Base-by-base conservation (phyloP, 306 rosid species). In the Lathyrus aphaca region DNA sequence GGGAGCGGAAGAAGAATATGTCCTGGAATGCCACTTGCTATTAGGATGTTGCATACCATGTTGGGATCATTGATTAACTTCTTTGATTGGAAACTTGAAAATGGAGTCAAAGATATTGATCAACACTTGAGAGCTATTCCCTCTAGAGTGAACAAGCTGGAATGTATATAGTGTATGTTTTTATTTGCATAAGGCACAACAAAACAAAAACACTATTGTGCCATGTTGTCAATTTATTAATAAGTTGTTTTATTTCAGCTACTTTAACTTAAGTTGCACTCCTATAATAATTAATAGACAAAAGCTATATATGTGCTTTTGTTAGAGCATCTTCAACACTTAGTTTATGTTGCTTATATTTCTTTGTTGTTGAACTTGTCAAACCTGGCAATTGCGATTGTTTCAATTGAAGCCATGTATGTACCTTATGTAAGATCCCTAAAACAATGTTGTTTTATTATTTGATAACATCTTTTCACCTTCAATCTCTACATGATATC, bases 1-100 rank as follows among this genome's bases (percentile, higher is more conserved):
- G 81, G 81, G 0, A 15, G 76, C 1, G 81, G 81, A 0, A 3
- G 81, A 21, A 2, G 81, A 42, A 62, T 63, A 1, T 70, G 76
- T 8, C 81, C 72, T 35, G 76, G 76, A 10, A 12, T 51, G 50
- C 39, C 76, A 11, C 45, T 69, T 0, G 76, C 76, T 21, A 54
- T 35, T 3, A 70, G 53, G 39, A 70, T 77, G 61, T 42, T 70
- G 65, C 76, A 44, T 21, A 2, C 49, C 0, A 62, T 77, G 76
- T 44, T 77, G 57, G 76, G 76, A 32, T 77, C 81, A 1, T 43
- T 70, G 3, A 40, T 69, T 10, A 77, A 77, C 6, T 10, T 5
- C 39, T 70, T 69, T 63, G 53, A 69, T 53, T 77, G 76, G 72
- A 54, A 45, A 19, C 14, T 77, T 3, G 61, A 70, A 43, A 69